A percentile compares a stretch with the other conserved stretches of the same genome.
Evolutionary conservation across 2,329 filamentous ascomycete species (phyloP).

Genomic region (Botryosphaeria agaves): DNA sequence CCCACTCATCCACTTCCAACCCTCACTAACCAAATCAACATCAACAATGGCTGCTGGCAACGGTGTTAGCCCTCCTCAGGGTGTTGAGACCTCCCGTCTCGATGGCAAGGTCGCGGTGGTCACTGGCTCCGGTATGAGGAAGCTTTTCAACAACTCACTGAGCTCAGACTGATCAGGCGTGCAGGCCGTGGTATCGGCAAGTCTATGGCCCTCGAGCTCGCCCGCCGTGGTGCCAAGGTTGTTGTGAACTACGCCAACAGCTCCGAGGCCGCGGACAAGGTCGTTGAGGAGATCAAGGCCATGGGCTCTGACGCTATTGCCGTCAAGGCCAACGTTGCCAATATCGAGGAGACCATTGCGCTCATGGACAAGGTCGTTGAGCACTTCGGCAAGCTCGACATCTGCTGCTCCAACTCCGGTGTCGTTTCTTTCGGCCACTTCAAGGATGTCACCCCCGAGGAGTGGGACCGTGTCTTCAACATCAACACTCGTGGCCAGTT

Average conservation of each 20-base stretch:
- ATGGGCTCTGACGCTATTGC: constrained; percentile 44
- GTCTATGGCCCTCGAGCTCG: constrained; percentile 49
- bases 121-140: constrained; percentile 29
- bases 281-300: constrained; percentile 49
- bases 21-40: constrained; percentile 6
- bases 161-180: too few species aligned
- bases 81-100: constrained; percentile 29
- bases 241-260: constrained; percentile 53
- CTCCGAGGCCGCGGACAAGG: constrained; percentile 43
- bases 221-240: constrained; percentile 46
- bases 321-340: constrained; percentile 50
- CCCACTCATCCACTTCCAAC: constrained; percentile 2
- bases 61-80: neutral
- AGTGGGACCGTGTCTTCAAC: constrained; percentile 40
- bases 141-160: too few species aligned
- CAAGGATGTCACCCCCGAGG: constrained; percentile 35
- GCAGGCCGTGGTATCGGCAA: constrained; percentile 48
- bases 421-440: constrained; percentile 36
- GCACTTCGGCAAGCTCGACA: constrained; percentile 50
- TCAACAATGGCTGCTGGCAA: constrained; percentile 14
- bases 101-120: constrained; percentile 37
- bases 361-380: constrained; percentile 46
- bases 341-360: constrained; percentile 42
- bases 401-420: constrained; percentile 53
- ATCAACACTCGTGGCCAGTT: constrained; percentile 47